Evolutionary conservation across 108 stramenopile genomes (phyloP), one percentile per base, ranked within the genome.

Genomic region (Bacterosira constricta): DNA sequence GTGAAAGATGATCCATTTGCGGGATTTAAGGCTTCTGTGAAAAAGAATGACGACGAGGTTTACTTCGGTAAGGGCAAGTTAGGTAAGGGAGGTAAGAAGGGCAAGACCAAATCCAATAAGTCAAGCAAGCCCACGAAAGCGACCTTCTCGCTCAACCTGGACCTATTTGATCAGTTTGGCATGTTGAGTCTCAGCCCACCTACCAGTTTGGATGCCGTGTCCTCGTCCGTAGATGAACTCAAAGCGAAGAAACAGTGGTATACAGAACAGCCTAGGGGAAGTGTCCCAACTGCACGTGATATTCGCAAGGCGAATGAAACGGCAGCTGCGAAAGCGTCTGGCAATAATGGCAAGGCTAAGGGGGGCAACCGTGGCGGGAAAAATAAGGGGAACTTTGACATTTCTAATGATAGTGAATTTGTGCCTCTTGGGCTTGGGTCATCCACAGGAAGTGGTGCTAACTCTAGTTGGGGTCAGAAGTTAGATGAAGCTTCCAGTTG

Each of bases 161-260:
- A 92, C 67, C 61, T 85, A n/a, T 92, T 92, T 66, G 94, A 95
- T 49, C 94, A 95, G 79, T 95, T 92, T 74, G 91, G 84, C 61
- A 77, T 92, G 50, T 45, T 95, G 34, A 77, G 77, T 38, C 72
- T 95, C 58, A 78, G 57, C 56, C 94, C 91, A 41, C 91, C 94
- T n/a, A 92, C 88, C 32, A 88, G 72, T 35, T 44, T 91, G 29
- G 91, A 89, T 32, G 69, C 76, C 34, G 97, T 98, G 13, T 77
- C 84, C 50, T 63, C 59, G 8, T 85, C 92, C 2, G 92, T 97
- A 63, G 90, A 96, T 52, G 95, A 89, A 32, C 80, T 98, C 23
- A 85, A 88, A 50, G 91, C 83, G 8, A 96, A 90, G 87, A 98
- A 98, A 73, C 75, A 83, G 66, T 98, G 96, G 95, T 98, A 86